Percentiles rank a stretch among this genome's conserved stretches.
phyloP scores from a whole-genome alignment of 1,284 basidiomycete species.

The Amylostereum areolatum region DNA sequence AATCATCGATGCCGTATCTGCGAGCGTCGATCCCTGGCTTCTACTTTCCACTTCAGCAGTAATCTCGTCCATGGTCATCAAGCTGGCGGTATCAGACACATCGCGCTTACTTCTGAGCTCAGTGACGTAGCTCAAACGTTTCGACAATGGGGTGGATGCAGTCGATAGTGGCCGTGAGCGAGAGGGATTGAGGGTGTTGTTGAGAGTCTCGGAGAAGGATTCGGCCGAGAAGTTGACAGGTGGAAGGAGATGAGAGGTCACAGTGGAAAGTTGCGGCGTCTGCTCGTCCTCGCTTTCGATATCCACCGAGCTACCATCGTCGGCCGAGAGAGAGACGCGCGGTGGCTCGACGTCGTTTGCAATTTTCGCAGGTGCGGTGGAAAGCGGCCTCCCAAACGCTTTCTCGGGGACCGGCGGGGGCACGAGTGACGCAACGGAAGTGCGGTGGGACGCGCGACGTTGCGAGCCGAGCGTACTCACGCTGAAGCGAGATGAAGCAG shows the following conservation, averaged over 20 bases:
- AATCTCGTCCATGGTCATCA: constrained; percentile 96
- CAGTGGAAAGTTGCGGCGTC: constrained; percentile 19
- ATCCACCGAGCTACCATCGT: constrained; percentile 55
- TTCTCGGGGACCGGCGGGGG: constrained; percentile 35
- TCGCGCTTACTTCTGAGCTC: constrained; percentile 78
- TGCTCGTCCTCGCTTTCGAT: constrained; percentile 41
- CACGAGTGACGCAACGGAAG: constrained; percentile 40
- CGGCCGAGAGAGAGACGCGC: constrained; percentile 69
- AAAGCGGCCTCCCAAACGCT: constrained; percentile 10
- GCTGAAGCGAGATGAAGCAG: constrained; percentile 53
- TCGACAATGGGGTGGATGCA: constrained; percentile 41
- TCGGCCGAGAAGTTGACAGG: constrained; percentile 77
- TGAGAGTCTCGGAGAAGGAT: constrained; percentile 74
- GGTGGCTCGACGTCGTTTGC: constrained; percentile 35
- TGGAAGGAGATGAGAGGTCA: constrained; percentile 62
- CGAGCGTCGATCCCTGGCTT: constrained; percentile 41
- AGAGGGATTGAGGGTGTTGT: constrained; percentile 36
- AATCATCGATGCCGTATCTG: constrained; percentile 36
- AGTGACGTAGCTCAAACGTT: constrained; percentile 72
- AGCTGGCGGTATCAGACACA: constrained; percentile 81
- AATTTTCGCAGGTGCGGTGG: constrained; percentile 13
- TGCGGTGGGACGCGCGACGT: constrained; percentile 35
- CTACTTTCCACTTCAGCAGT: constrained; percentile 94
- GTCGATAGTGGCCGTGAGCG: constrained; percentile 30
- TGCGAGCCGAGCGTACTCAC: constrained; percentile 62